Base-by-base conservation (phyloP, 148 eudicot genomes). In the Chenopodium suecicum region DNA sequence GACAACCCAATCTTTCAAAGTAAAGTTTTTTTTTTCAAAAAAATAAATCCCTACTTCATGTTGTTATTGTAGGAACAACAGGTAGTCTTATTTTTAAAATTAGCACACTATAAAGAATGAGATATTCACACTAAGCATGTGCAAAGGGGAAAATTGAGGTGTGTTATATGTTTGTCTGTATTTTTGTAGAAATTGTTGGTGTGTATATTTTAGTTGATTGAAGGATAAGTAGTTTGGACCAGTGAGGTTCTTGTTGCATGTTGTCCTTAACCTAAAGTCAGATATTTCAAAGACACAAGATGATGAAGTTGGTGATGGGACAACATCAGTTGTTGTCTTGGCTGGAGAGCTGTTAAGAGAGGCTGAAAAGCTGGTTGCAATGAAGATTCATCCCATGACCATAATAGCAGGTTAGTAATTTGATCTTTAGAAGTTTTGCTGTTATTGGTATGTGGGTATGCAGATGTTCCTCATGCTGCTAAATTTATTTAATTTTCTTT, bases 261-360 rank as follows among this genome's bases (percentile, higher is more conserved):
- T 84, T 75, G 46, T 83, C 86, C 91, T 89, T 88, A 75, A 87
- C 25, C 48, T 17, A 25, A 80, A 60, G 20, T 65, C 79, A 96
- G 99, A 96, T 79, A 96, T 96, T 76, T 96, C 98, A 5, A 96
- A 96, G 81, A 94, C 92, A 23, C 99, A 96, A 88, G 99, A 96
- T 85, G 99, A 96, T 88, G 99, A 94, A 89, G 99, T 96, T 73
- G 99, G 99, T 82, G 99, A 96, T 82, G 99, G 99, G 77, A 96
- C 99, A 62, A 96, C 99, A 77, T 96, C 99, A 4, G 99, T 96
- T 67, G 99, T 92, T 82, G 98, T 96, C 81, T 88, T 96, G 84
- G 98, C 98, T 86, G 99, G 99, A 23, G 99, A 96, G 89, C 95
- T 96, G 80, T 84, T 96, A 81, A 86, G 97, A 89, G 95, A 92